Evolutionary conservation across 257 asterid genomes (phyloP).

Genomic region (Fraxinus anomala): DNA sequence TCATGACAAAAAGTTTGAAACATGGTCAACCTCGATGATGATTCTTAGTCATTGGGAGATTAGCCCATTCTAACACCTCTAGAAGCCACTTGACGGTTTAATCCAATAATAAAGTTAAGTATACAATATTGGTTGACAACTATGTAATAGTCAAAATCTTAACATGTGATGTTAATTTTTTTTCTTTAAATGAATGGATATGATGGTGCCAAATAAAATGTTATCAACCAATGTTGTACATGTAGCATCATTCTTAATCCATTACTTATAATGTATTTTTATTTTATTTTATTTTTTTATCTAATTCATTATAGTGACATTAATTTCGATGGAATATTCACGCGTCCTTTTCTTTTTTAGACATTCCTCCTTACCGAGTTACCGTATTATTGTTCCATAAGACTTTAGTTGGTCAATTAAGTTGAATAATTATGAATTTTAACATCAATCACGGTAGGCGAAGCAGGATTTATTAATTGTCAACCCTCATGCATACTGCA

Average conservation of each 20-base stretch:
- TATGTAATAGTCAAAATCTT: no score
- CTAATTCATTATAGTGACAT: no score
- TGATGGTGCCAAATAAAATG: no score
- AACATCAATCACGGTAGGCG: slow-evolving; percentile 42
- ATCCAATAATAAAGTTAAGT: no score
- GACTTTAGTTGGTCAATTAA: slow-evolving; percentile 5
- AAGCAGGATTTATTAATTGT: neutral
- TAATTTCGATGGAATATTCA: neutral
- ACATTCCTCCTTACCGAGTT: neutral
- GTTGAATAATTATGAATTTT: neutral
- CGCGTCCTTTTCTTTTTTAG: neutral
- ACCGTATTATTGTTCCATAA: neutral
- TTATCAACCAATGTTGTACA: no score
- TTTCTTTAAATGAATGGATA: no score
- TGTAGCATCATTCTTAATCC: no score
- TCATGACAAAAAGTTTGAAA: neutral
- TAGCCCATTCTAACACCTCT: neutral
- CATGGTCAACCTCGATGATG: neutral
- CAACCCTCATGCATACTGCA: slow-evolving; percentile 8
- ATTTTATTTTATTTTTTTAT: no score
- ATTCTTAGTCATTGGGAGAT: neutral
- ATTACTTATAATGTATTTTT: no score
- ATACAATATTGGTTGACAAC: no score
- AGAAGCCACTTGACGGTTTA: no score
- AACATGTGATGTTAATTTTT: no score